A percentile compares a stretch with the other conserved stretches of the same genome.
Evolutionary conservation across 371 early-diverging fungal species (phyloP).

Genomic region (Phascolomyces articulosus): DNA sequence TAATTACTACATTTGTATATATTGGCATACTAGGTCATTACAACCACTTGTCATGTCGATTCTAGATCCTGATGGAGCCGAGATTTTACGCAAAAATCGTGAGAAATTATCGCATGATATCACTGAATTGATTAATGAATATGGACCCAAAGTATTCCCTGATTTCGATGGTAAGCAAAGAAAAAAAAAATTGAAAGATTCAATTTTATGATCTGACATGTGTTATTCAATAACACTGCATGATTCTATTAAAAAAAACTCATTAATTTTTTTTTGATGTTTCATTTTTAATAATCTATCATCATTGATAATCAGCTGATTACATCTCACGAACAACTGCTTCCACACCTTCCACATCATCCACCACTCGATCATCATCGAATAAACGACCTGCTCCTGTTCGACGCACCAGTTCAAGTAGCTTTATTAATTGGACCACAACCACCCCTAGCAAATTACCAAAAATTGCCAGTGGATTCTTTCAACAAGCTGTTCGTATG

Average conservation of each 20-base stretch:
- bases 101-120: slow-evolving; percentile 79
- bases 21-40: slow-evolving; percentile 81
- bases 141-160: slow-evolving; percentile 85
- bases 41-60: slow-evolving; percentile 83
- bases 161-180: slow-evolving; percentile 65
- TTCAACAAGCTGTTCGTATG: slow-evolving; percentile 45
- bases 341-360: background rate
- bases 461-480: slow-evolving; percentile 36
- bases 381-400: slow-evolving; percentile 15
- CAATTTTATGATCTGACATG: slow-evolving; percentile 28
- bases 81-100: slow-evolving; percentile 66
- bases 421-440: slow-evolving; percentile 21
- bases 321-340: background rate
- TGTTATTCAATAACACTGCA: background rate
- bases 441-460: slow-evolving; percentile 17
- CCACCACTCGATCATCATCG: background rate
- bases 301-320: slow-evolving; percentile 2
- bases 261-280: background rate
- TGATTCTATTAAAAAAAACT: background rate
- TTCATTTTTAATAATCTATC: too few relatives aligned
- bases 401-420: slow-evolving; percentile 20
- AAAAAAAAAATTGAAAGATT: too few relatives aligned
- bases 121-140: slow-evolving; percentile 80
- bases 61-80: slow-evolving; percentile 59
- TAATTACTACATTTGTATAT: too few relatives aligned